Evolutionary conservation across 2,329 filamentous ascomycete species (phyloP).

Genomic region (Fusarium scirpi): DNA sequence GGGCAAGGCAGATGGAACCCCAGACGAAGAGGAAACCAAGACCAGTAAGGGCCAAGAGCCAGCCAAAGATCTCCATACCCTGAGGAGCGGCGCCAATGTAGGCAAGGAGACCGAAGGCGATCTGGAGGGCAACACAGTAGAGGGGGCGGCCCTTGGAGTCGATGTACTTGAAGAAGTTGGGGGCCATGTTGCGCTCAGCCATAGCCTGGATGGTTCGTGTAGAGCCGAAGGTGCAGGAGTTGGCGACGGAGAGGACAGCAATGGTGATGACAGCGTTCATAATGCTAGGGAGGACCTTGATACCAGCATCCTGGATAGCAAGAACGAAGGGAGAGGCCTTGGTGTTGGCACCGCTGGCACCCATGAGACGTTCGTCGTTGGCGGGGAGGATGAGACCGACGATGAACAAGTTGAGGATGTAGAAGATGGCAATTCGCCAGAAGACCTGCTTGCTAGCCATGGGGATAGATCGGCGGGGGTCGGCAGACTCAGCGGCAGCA

Average conservation of each 20-base stretch:
- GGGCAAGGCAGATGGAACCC: slow-evolving; percentile 85
- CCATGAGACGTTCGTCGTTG: slow-evolving; percentile 72
- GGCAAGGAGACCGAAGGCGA: slow-evolving; percentile 77
- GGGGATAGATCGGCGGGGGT: slow-evolving; percentile 83
- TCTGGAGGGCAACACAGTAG: slow-evolving; percentile 76
- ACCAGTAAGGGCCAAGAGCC: slow-evolving; percentile 82
- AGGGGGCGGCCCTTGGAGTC: slow-evolving; percentile 85
- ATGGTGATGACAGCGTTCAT: slow-evolving; percentile 96
- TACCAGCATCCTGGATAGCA: slow-evolving; percentile 86
- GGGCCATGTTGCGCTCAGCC: slow-evolving; percentile 87
- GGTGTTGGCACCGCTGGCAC: slow-evolving; percentile 69
- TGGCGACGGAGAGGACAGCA: slow-evolving; percentile 90
- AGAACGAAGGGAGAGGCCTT: slow-evolving; percentile 93
- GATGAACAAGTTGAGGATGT: slow-evolving; percentile 83
- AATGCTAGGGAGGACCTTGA: slow-evolving; percentile 82
- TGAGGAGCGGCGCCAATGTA: slow-evolving; percentile 77
- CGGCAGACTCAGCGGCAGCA: slow-evolving; percentile 80
- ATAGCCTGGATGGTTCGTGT: slow-evolving; percentile 91
- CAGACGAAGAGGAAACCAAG: slow-evolving; percentile 84
- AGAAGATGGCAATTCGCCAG: slow-evolving; percentile 93
- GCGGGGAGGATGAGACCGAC: slow-evolving; percentile 87
- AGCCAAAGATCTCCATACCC: slow-evolving; percentile 76
- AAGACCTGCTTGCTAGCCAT: slow-evolving; percentile 94
- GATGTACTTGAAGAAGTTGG: slow-evolving; percentile 81
- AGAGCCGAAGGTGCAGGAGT: slow-evolving; percentile 91